Evolutionary conservation across 352 stramenopile species (phyloP).

Genomic region (Pythium sp.): DNA sequence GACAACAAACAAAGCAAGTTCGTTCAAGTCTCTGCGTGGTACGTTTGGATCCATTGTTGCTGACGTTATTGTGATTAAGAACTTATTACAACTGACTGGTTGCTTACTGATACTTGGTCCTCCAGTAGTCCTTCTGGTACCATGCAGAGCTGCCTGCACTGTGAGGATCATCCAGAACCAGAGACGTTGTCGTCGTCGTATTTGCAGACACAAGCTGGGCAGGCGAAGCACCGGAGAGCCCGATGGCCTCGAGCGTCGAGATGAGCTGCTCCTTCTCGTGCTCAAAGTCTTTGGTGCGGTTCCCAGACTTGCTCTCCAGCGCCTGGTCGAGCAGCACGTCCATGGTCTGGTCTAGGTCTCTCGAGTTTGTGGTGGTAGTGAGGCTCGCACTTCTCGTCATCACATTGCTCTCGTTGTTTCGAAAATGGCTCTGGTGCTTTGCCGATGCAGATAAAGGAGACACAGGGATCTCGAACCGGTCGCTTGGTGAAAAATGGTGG

Average conservation of each 20-base stretch:
- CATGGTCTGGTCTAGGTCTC: slow-evolving; percentile 27
- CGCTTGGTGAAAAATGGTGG: slow-evolving; percentile 27
- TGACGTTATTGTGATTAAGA: neutral
- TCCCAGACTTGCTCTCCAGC: slow-evolving; percentile 8
- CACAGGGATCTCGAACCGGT: slow-evolving; percentile 37
- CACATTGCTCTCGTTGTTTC: neutral
- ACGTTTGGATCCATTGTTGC: neutral
- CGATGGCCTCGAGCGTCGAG: slow-evolving; percentile 33
- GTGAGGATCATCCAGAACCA: slow-evolving; percentile 10
- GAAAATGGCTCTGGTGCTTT: slow-evolving; percentile 2
- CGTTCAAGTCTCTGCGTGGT: neutral
- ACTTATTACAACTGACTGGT: too few species aligned
- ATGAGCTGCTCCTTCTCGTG: slow-evolving; percentile 39
- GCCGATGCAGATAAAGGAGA: slow-evolving; percentile 18
- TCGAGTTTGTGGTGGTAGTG: neutral
- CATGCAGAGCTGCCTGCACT: slow-evolving; percentile 22
- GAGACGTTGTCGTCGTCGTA: neutral
- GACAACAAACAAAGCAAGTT: neutral
- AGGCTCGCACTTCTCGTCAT: neutral
- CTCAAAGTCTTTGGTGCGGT: slow-evolving; percentile 11
- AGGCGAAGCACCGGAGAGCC: neutral
- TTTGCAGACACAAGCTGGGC: neutral
- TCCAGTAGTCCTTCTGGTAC: slow-evolving; percentile 59
- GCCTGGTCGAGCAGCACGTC: slow-evolving; percentile 34
- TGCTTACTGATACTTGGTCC: slow-evolving; percentile 39